Conservation (phyloP, 305 asterid species). For the Fraxinus platypoda region DNA sequence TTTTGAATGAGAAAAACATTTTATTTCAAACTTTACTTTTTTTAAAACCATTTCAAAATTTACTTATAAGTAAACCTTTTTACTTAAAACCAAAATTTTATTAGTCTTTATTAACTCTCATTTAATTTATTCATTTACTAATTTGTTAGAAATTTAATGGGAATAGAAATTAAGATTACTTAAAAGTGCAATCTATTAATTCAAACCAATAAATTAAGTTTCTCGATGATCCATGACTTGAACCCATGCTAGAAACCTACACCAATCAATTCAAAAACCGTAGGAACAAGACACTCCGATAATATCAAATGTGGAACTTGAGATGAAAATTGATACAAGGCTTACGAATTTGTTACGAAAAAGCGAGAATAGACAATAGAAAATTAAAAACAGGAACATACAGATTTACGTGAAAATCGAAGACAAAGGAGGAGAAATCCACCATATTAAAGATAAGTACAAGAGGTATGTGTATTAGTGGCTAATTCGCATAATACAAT, state of each 20-base stretch:
- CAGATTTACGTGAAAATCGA: no score
- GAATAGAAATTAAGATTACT: neutral
- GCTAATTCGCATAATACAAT: no score
- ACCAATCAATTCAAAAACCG: neutral
- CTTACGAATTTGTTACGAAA: no score
- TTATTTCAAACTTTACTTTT: neutral
- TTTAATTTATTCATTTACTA: neutral
- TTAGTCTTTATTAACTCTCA: neutral
- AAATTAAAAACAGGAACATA: no score
- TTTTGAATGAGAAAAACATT: neutral
- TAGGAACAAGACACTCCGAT: neutral
- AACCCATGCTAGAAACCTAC: neutral
- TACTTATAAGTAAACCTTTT: neutral
- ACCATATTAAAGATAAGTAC: no score
- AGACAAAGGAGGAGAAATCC: no score
- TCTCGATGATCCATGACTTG: neutral
- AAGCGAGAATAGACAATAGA: no score
- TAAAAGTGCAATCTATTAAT: neutral
- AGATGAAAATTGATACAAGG: neutral
- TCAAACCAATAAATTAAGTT: neutral
- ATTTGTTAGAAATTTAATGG: neutral
- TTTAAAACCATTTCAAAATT: neutral
- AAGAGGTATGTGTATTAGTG: no score
- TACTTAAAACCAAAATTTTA: neutral
- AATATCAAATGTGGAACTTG: neutral